A percentile compares a stretch with the other conserved stretches of the same genome.
Evolutionary conservation across 352 stramenopile species (phyloP).

Genomic region (Phytopythium helicoides): DNA sequence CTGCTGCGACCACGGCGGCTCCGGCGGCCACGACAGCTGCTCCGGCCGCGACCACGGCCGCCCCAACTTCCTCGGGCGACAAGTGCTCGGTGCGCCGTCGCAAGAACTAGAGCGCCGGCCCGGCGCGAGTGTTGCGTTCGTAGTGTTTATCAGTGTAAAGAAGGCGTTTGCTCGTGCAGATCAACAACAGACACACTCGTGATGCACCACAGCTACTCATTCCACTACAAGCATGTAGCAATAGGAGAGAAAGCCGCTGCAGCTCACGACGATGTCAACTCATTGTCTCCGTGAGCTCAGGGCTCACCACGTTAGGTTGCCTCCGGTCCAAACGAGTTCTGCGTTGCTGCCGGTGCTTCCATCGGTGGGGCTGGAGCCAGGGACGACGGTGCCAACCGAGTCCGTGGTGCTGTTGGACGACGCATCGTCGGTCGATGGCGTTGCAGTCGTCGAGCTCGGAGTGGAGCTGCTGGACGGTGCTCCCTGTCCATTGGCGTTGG

Average conservation of each 20-base stretch:
- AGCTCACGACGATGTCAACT: not conserved
- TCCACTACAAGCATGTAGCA: conserved; percentile 8
- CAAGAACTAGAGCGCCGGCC: not conserved
- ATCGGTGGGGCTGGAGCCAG: no score
- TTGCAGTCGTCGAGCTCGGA: no score
- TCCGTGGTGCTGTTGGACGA: no score
- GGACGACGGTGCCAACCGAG: no score
- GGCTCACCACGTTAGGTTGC: conserved; percentile 1
- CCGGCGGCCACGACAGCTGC: not conserved
- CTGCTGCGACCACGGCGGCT: not conserved
- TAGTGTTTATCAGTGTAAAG: not conserved
- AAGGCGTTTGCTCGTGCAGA: conserved; percentile 1
- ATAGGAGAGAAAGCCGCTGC: conserved; percentile 3
- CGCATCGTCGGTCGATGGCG: no score
- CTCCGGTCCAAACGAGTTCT: no score
- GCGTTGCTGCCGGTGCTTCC: no score
- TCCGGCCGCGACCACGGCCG: not conserved
- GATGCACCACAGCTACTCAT: not conserved
- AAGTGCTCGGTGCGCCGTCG: conserved; percentile 2
- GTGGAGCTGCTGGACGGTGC: conserved; percentile 4
- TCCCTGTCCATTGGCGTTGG: not conserved
- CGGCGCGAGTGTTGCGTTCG: not conserved
- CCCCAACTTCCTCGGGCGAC: not conserved
- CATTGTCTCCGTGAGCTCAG: no score
- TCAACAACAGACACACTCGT: not conserved